Conservation (phyloP, 306 rosid species). For the Vigna trinervia region DNA sequence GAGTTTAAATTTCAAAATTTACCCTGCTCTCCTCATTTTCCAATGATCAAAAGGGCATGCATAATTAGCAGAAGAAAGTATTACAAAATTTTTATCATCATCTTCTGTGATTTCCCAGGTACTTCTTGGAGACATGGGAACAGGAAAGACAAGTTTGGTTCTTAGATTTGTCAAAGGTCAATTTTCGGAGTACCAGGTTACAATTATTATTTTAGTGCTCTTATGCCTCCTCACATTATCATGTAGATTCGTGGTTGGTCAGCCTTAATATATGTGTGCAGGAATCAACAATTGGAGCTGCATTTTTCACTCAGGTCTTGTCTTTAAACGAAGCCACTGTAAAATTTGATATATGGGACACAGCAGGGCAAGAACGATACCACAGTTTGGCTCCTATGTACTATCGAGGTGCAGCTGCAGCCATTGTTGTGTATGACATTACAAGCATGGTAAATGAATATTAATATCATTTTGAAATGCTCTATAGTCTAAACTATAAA, state of each 20-base stretch:
- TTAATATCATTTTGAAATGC: no score
- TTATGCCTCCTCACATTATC: constrained; percentile 9
- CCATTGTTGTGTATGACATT: constrained; percentile 81
- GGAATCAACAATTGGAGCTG: constrained; percentile 97
- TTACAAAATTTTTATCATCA: constrained; percentile 5
- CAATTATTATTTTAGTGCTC: not conserved
- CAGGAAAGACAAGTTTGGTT: constrained; percentile 91
- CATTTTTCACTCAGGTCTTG: constrained; percentile 86
- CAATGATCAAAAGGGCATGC: not conserved
- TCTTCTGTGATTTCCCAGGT: constrained; percentile 55
- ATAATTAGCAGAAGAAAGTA: not conserved
- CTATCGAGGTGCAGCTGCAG: constrained; percentile 92
- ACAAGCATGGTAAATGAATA: constrained; percentile 58
- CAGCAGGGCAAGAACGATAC: constrained; percentile 91
- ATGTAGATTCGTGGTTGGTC: not conserved
- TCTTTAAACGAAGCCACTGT: constrained; percentile 78
- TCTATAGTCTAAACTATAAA: not conserved
- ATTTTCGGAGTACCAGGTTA: constrained; percentile 83
- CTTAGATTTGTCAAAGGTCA: constrained; percentile 89
- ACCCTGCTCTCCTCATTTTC: not conserved
- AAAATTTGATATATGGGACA: constrained; percentile 95
- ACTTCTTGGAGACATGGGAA: constrained; percentile 89
- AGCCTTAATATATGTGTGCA: constrained; percentile 34
- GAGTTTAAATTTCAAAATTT: not conserved
- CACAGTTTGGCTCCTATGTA: constrained; percentile 99